phyloP scores from a whole-genome alignment of 345 rosid species.

The Raphanus sativus region DNA sequence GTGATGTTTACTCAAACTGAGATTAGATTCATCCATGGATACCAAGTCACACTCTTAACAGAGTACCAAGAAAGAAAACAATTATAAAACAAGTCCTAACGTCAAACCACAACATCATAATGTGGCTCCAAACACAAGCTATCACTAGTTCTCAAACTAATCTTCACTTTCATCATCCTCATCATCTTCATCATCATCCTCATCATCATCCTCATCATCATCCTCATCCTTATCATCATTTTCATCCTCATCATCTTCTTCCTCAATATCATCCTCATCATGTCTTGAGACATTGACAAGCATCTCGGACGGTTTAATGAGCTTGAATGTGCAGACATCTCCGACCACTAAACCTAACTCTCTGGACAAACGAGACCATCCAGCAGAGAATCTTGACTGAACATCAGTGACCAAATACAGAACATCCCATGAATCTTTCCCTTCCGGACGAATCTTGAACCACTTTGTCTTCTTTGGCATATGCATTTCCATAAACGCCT shows the following conservation, averaged over 20 bases:
- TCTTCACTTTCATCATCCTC: not conserved
- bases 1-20: not conserved
- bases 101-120: not conserved
- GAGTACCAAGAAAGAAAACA: not conserved
- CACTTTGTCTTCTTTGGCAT: constrained; percentile 22
- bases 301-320: constrained; percentile 26
- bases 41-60: not conserved
- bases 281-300: constrained; percentile 18
- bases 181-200: not conserved
- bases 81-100: constrained; percentile 3
- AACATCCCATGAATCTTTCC: constrained; percentile 25
- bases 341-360: constrained; percentile 19
- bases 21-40: not conserved
- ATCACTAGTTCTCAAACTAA: constrained; percentile 17
- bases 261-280: not conserved
- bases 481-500: constrained; percentile 23
- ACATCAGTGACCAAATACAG: constrained; percentile 8
- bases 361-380: constrained; percentile 31
- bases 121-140: not conserved
- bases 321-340: constrained; percentile 28
- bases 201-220: not conserved
- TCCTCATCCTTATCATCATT: not conserved
- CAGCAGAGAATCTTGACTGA: constrained; percentile 33
- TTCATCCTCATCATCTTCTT: not conserved
- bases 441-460: constrained; percentile 21